Evolutionary conservation across 805 yeast genomes (phyloP), one percentile per base, ranked within the genome.

Genomic region (Nakazawaea ishiwadae): DNA sequence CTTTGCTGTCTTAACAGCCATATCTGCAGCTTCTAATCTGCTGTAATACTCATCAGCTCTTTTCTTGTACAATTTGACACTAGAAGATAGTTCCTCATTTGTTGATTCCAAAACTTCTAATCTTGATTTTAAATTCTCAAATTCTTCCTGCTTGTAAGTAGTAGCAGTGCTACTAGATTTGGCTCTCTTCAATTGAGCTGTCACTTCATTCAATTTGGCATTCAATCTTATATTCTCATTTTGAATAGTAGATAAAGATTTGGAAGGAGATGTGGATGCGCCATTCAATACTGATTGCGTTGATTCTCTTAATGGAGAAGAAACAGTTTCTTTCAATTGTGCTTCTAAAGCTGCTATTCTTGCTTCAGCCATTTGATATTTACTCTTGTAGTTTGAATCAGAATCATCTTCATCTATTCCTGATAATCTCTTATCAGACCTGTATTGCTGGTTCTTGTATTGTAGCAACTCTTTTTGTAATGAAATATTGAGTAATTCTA

Each of bases 1-100:
- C 49, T 75, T 69, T 7, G 87, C 77, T 34, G 78, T 71, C 39
- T 73, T 67, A 2, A 84, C 76, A 4, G 86, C 84, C 37, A 80
- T 69, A 54, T 90, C 96, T 2, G 93, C 90, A 37, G 76, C 73
- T 52, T 88, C 95, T 19, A 89, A 66, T 52, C 85, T 84, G 44
- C 70, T 68, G 50, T 73, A 77, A 55, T 86, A 84, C 46, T 81
- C 84, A 27, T 85, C 90, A 26, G 95, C 79, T 46, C 95, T 73
- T 14, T 68, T 60, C 53, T 79, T 82, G 60, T 84, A 88, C 24
- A 83, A 64, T 29, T 75, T 76, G 16, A 82, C 63, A 23, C 75
- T 71, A 29, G 73, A 69, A 1, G 67, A 56, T 23, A 87, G 62
- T 23, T 86, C 81, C 2, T 56, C 52, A 49, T 77, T 80, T 51